Evolutionary conservation across 2,329 filamentous ascomycete species (phyloP).

Genomic region (Aspergillus brunneoviolaceus): DNA sequence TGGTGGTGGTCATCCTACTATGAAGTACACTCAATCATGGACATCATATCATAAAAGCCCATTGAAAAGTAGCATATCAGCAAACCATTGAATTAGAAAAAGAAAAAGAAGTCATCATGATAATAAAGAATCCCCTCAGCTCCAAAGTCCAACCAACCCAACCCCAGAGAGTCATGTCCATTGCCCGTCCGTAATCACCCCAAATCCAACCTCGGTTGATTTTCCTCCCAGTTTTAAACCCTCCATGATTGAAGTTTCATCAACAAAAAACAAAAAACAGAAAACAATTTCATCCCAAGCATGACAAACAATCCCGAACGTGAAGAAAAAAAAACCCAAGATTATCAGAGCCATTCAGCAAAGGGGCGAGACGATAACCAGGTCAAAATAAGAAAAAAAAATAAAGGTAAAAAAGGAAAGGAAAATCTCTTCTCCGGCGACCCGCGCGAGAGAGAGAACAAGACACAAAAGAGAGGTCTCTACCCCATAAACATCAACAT

Average conservation of each 20-base stretch:
- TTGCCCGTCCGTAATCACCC: neutral
- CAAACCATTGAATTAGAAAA: neutral
- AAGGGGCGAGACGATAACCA: too few relatives aligned
- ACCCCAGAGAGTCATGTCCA: neutral
- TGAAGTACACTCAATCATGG: too few relatives aligned
- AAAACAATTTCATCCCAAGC: neutral
- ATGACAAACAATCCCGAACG: neutral
- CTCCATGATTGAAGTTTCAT: too few relatives aligned
- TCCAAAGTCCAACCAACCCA: neutral
- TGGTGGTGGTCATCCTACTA: too few relatives aligned
- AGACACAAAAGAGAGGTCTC: neutral
- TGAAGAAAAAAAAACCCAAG: neutral
- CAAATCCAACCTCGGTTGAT: neutral
- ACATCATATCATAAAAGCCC: neutral
- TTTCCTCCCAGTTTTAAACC: neutral
- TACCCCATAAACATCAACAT: too few relatives aligned
- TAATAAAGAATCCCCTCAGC: neutral
- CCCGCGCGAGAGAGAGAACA: slow-evolving; percentile 4
- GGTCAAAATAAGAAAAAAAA: neutral
- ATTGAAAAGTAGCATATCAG: too few relatives aligned
- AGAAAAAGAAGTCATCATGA: neutral
- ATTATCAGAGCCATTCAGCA: too few relatives aligned
- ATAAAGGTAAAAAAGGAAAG: neutral
- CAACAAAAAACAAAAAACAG: neutral
- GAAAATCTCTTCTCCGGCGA: neutral